These are phyloP conservation scores for Solanum paucissectum DNA, from an alignment of 257 asterid species.

Conservation along the genomic window DNA sequence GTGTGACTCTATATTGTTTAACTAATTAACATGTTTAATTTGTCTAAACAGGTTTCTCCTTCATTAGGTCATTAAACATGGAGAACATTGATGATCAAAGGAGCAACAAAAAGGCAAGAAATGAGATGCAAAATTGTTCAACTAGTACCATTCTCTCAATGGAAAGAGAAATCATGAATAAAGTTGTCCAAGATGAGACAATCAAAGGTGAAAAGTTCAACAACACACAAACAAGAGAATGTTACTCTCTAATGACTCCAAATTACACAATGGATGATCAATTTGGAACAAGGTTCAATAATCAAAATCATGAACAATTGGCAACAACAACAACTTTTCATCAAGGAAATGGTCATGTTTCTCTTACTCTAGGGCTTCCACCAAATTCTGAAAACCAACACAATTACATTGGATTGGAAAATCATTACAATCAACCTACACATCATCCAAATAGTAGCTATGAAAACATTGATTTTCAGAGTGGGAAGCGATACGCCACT, in stretches of 20 bases:
- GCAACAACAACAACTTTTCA: constrained; percentile 15
- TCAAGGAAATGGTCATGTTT: constrained; percentile 24
- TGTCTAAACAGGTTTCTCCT: constrained; percentile 7
- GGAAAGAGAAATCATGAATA: constrained; percentile 11
- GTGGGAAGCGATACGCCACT: constrained; percentile 65
- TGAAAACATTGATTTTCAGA: constrained; percentile 61
- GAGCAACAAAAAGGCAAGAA: constrained; percentile 24
- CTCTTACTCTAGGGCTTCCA: constrained; percentile 81
- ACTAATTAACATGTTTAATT: neutral
- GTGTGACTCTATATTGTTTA: neutral
- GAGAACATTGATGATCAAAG: constrained; percentile 1
- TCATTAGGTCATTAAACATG: constrained; percentile 21
- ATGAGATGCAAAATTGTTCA: constrained; percentile 14
- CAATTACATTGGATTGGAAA: constrained; percentile 43
- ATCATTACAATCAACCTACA: constrained; percentile 28
- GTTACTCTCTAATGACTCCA: constrained; percentile 13
- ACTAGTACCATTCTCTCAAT: constrained; percentile 14
- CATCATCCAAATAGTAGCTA: constrained; percentile 37
- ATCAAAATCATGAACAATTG: constrained; percentile 13
- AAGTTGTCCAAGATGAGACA: neutral
- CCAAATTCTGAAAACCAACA: constrained; percentile 70
- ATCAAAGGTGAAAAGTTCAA: constrained; percentile 1
- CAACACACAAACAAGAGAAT: constrained; percentile 10
- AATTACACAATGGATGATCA: constrained; percentile 6
- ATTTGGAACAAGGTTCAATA: constrained; percentile 12